Conservation (phyloP, 1,139 yeast genomes). For the Candida albicans region DNA sequence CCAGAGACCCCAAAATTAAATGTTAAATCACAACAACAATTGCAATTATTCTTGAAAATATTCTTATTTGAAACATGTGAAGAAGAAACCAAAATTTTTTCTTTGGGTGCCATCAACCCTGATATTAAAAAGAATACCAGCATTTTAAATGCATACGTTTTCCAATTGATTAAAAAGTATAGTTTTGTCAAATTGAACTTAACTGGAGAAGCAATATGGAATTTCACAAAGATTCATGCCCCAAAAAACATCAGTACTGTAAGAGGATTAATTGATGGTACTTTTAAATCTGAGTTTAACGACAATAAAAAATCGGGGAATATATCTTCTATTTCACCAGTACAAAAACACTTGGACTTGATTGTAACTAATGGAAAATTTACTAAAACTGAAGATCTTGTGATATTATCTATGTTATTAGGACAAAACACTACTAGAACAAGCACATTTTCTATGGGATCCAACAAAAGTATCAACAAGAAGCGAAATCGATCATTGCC, state of each 20-base stretch:
- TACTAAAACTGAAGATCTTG: constrained; percentile 39
- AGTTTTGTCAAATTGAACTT: constrained; percentile 58
- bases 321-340: constrained; percentile 41
- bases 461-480: constrained; percentile 17
- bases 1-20: constrained; percentile 37
- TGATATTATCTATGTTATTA: constrained; percentile 42
- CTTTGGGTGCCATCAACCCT: constrained; percentile 69
- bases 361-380: constrained; percentile 48
- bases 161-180: constrained; percentile 49
- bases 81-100: constrained; percentile 59
- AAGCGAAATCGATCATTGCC: constrained; percentile 11
- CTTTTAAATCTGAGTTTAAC: constrained; percentile 45
- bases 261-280: constrained; percentile 56
- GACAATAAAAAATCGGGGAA: constrained; percentile 53
- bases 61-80: constrained; percentile 60
- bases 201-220: constrained; percentile 62
- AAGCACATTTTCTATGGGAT: constrained; percentile 15
- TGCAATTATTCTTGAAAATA: constrained; percentile 54
- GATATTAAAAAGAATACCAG: constrained; percentile 58
- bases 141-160: constrained; percentile 48
- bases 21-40: constrained; percentile 57
- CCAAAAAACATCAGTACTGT: constrained; percentile 46
- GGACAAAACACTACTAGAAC: constrained; percentile 32
- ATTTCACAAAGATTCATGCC: constrained; percentile 55
- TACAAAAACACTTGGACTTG: constrained; percentile 47